A percentile compares a stretch with the other conserved stretches of the same genome.
phyloP scores from a whole-genome alignment of 2,329 filamentous ascomycete species.

The Fusarium fracticaudum region DNA sequence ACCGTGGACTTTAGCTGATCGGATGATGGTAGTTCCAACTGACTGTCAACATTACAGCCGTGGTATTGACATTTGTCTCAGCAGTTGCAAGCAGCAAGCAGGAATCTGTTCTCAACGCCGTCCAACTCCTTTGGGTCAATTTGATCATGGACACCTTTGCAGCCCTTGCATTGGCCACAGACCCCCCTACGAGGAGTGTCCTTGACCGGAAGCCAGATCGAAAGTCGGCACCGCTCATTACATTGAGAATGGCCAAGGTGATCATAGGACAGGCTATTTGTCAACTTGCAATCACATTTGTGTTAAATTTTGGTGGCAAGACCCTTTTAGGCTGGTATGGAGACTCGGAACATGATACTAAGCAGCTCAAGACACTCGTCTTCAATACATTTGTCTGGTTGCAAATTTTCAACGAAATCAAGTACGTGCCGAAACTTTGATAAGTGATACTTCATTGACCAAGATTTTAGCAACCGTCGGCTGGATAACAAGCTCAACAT shows the following conservation, averaged over 20 bases:
- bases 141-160: conserved; percentile 72
- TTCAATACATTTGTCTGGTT: conserved; percentile 80
- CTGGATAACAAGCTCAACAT: conserved; percentile 91
- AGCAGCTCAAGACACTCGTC: conserved; percentile 66
- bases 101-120: conserved; percentile 65
- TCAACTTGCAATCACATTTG: conserved; percentile 66
- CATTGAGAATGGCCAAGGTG: conserved; percentile 73
- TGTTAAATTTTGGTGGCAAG: conserved; percentile 69
- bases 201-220: conserved; percentile 64
- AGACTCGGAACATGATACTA: conserved; percentile 25
- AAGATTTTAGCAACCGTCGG: conserved; percentile 58
- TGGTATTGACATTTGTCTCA: conserved; percentile 67
- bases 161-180: conserved; percentile 71
- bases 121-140: conserved; percentile 71
- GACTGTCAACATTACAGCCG: conserved; percentile 71
- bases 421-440: conserved; percentile 60
- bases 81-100: conserved; percentile 61
- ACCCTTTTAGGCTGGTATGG: conserved; percentile 60
- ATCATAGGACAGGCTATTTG: conserved; percentile 70
- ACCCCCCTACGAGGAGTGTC: conserved; percentile 66
- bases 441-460: conserved; percentile 69
- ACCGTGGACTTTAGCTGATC: neutral
- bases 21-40: conserved; percentile 61
- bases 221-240: conserved; percentile 79
- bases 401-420: conserved; percentile 77